Conservation (phyloP, 83 land plant species). For the Picea mariana region DNA sequence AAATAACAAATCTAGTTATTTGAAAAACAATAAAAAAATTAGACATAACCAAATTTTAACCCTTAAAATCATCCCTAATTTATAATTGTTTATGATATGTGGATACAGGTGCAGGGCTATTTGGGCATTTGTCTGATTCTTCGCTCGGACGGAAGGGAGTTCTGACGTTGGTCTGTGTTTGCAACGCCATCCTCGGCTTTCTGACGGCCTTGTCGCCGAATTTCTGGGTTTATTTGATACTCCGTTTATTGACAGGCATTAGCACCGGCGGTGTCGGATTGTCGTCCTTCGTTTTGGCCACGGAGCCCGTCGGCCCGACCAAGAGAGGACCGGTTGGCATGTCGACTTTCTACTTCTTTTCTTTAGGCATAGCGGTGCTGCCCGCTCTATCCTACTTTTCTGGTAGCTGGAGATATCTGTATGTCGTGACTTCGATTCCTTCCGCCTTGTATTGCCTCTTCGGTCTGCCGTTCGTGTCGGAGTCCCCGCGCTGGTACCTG, state of each 20-base stretch:
- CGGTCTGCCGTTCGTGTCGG: no score
- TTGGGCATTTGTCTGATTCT: conserved; percentile 81
- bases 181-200: conserved; percentile 56
- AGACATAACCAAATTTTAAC: no score
- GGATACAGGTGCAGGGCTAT: conserved; percentile 90
- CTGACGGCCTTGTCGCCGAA: conserved; percentile 48
- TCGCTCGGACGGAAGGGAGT: conserved; percentile 73
- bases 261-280: conserved; percentile 77
- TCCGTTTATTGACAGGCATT: conserved; percentile 76
- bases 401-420: conserved; percentile 42
- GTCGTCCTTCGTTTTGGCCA: conserved; percentile 81
- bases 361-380: conserved; percentile 53
- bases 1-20: no score
- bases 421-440: no score
- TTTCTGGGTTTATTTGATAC: conserved; percentile 29
- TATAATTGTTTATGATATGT: no score
- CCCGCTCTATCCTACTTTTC: conserved; percentile 51
- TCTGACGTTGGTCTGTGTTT: conserved; percentile 46
- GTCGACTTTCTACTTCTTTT: conserved; percentile 89
- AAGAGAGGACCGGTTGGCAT: conserved; percentile 83
- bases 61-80: no score
- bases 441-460: no score
- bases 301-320: conserved; percentile 80
- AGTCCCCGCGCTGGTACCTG: no score
- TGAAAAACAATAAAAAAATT: no score